Percentiles rank a stretch among this genome's conserved stretches.
phyloP scores from a whole-genome alignment of 331 rosid genomes.

The Acacia pycnantha region DNA sequence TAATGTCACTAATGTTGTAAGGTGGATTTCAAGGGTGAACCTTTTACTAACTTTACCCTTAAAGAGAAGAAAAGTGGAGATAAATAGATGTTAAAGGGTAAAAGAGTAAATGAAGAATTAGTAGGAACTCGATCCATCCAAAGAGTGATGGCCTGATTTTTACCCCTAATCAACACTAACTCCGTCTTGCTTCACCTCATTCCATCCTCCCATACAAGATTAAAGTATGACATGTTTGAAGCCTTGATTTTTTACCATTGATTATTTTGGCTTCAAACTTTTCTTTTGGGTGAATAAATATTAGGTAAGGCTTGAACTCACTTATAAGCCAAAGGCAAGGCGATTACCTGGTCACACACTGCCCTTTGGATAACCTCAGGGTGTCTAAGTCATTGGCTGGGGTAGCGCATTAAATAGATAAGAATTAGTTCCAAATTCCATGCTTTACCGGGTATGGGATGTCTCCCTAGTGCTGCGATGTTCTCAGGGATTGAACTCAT shows the following conservation, averaged over 20 bases:
- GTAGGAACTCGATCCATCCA: background rate
- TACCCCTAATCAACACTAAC: background rate
- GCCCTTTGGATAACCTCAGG: no score
- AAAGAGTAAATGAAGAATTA: background rate
- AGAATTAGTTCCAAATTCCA: no score
- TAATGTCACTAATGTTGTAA: background rate
- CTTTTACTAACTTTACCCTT: background rate
- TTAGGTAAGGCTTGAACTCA: no score
- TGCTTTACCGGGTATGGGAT: no score
- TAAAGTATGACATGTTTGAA: background rate
- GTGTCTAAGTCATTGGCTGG: no score
- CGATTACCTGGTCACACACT: no score
- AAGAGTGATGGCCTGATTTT: background rate
- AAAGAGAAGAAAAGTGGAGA: background rate
- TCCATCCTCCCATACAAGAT: background rate
- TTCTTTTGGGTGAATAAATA: no score
- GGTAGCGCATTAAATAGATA: no score
- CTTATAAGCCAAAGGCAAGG: rapidly evolving
- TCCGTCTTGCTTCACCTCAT: background rate
- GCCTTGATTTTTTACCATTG: background rate
- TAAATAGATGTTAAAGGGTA: background rate
- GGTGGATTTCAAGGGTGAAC: background rate
- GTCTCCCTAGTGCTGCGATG: no score
- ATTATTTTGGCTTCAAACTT: background rate
- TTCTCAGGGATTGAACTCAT: no score